Conservation (phyloP, 441 rosid species). For the Eruca vesicaria region DNA sequence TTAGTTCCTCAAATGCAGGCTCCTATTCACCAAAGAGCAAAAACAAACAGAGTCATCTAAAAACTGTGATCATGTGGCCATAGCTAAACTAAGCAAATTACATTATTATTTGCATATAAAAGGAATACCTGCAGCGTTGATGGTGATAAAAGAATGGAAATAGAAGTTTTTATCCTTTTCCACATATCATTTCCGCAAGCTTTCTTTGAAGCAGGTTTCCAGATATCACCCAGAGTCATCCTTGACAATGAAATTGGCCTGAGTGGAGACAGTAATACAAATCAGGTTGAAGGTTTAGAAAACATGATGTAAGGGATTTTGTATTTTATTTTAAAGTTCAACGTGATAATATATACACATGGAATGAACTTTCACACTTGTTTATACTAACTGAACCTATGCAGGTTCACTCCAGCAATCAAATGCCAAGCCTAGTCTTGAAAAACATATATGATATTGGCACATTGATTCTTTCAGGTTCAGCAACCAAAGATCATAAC, state of each 20-base stretch:
- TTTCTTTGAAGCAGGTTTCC: conserved; percentile 88
- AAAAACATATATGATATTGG: neutral
- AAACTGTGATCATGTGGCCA: neutral
- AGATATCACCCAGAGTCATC: conserved; percentile 88
- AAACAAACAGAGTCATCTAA: conserved; percentile 20
- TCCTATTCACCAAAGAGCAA: conserved; percentile 55
- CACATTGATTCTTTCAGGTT: conserved; percentile 7
- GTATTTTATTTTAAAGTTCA: neutral
- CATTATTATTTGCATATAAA: neutral
- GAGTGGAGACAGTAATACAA: conserved; percentile 23
- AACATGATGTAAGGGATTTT: neutral
- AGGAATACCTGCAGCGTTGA: conserved; percentile 81
- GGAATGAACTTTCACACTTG: neutral
- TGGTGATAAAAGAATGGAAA: conserved; percentile 81
- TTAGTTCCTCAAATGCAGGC: conserved; percentile 90
- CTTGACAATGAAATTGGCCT: conserved; percentile 89
- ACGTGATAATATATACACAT: neutral
- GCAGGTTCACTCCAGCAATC: neutral
- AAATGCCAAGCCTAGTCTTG: neutral
- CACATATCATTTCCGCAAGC: conserved; percentile 68
- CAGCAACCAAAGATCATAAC: conserved; percentile 16
- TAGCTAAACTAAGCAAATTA: conserved; percentile 8
- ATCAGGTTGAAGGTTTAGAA: neutral
- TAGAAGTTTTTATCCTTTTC: conserved; percentile 74
- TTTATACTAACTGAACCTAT: neutral